Conservation (phyloP, 2,329 filamentous ascomycete genomes). For the Cadophora luteo-olivacea region DNA sequence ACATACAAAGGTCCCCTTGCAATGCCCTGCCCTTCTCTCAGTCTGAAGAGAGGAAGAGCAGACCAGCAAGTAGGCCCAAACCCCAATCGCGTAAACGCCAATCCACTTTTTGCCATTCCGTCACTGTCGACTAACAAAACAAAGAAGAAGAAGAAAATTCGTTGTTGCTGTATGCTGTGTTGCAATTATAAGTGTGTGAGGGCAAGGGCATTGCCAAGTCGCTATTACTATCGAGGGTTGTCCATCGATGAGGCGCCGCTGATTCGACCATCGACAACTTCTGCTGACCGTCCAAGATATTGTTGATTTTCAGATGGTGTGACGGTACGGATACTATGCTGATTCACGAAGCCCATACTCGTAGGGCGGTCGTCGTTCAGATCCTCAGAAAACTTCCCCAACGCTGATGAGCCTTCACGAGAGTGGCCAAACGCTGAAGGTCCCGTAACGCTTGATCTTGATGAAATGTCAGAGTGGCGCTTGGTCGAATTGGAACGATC, state of each 20-base stretch:
- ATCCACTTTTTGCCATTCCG: conserved; percentile 17
- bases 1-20: conserved; percentile 12
- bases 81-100: conserved; percentile 18
- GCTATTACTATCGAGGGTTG: conserved; percentile 25
- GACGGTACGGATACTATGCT: conserved; percentile 62
- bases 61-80: neutral
- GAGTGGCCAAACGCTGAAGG: conserved; percentile 55
- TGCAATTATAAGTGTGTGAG: conserved; percentile 2
- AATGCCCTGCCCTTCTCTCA: neutral
- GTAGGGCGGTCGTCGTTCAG: conserved; percentile 55
- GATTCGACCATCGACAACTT: conserved; percentile 56
- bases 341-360: conserved; percentile 62
- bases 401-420: conserved; percentile 31
- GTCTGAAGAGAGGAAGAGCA: neutral
- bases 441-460: conserved; percentile 56
- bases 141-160: conserved; percentile 24
- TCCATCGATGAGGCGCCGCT: conserved; percentile 38
- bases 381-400: conserved; percentile 44
- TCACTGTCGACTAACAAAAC: conserved; percentile 7
- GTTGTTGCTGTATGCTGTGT: conserved; percentile 13
- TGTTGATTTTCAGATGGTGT: conserved; percentile 56
- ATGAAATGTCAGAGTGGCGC: conserved; percentile 57
- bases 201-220: neutral
- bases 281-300: conserved; percentile 60
- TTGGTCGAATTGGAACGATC: conserved; percentile 61